Base-by-base conservation (phyloP, 768 basidiomycete genomes). In the Rickenella mellea region DNA sequence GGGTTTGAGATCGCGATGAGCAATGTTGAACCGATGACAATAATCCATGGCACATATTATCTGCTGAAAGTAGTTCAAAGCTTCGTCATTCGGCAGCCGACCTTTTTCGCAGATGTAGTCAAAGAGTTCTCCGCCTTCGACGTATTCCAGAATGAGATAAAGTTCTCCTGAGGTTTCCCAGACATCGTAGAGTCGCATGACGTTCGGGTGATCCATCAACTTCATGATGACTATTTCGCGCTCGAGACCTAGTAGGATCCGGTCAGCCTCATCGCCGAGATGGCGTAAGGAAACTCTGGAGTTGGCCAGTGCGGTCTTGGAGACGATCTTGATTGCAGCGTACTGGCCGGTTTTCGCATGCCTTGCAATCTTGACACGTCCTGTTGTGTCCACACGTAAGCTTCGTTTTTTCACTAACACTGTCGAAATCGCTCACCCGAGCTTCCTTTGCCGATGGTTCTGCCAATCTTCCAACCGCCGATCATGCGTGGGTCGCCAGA, bases 221-320 rank as follows among this genome's bases (percentile, higher is more conserved):
- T 96, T 98, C 92, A 98, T 93, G 55, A 96, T 82, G 46, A 93
- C 89, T 40, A 96, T 94, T 63, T 98, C 93, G 47, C 91, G 77
- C 60, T 94, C 87, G 47, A 96, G 79, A 37, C 82, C 78, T 45
- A 87, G 75, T 47, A 81, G 72, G 46, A 76, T 77, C 51, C 82
- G 83, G 53, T 90, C 87, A 10, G 82, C 72, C 47, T 84, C 77
- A 43, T 83, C 81, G 11, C 73, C 79, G 10, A 83, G 73, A 38
- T 77, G 76, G 38, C 75, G 70, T 46, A 88, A 67, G 19, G 83
- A 84, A 20, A 46, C 47, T 48, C 76, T 70, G 37, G 85, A 84
- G 41, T 70, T 70, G 43, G 85, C 62, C 44, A 81, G 63, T 41
- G 71, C 65, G 22, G 68, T 68, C 61, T 93, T 93, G 32, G 83